Evolutionary conservation across 2,329 filamentous ascomycete species (phyloP).

Genomic region (Beauveria caledonica): DNA sequence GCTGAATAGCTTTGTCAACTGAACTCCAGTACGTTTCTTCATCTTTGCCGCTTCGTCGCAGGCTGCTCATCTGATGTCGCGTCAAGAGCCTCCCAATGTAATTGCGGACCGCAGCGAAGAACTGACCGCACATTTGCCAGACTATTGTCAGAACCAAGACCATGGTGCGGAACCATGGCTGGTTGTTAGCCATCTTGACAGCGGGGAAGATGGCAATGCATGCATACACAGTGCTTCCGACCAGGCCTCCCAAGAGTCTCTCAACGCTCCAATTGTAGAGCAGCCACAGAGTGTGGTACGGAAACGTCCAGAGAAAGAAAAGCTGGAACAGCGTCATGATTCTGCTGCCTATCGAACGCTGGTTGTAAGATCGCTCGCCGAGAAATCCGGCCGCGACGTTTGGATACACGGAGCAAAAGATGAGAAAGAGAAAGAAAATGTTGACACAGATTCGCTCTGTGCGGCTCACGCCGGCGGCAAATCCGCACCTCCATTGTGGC

Average conservation of each 20-base stretch:
- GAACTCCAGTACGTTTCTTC: conserved; percentile 7
- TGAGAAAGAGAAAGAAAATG: conserved; percentile 16
- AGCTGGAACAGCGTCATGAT: conserved; percentile 14
- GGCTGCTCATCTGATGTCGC: conserved; percentile 9
- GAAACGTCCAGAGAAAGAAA: conserved; percentile 15
- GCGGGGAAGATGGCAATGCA: conserved; percentile 13
- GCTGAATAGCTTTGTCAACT: conserved; percentile 7
- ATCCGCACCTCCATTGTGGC: conserved; percentile 15
- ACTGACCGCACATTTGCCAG: conserved; percentile 15
- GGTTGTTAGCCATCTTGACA: conserved; percentile 8
- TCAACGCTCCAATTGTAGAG: conserved; percentile 17
- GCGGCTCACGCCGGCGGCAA: conserved; percentile 9
- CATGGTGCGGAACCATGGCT: conserved; percentile 15
- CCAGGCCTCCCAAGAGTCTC: conserved; percentile 14
- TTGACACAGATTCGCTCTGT: conserved; percentile 12
- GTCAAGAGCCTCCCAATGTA: conserved; percentile 12
- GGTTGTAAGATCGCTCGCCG: conserved; percentile 15
- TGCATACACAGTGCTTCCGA: conserved; percentile 15
- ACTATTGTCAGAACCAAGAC: conserved; percentile 14
- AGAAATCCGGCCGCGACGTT: conserved; percentile 15
- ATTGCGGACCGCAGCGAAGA: conserved; percentile 12
- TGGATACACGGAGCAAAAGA: conserved; percentile 14
- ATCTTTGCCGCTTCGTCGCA: not conserved
- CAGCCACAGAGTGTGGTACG: conserved; percentile 14
- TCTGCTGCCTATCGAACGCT: conserved; percentile 15